phyloP scores from a whole-genome alignment of 129 eudicot species.

The Helianthus tuberosus region DNA sequence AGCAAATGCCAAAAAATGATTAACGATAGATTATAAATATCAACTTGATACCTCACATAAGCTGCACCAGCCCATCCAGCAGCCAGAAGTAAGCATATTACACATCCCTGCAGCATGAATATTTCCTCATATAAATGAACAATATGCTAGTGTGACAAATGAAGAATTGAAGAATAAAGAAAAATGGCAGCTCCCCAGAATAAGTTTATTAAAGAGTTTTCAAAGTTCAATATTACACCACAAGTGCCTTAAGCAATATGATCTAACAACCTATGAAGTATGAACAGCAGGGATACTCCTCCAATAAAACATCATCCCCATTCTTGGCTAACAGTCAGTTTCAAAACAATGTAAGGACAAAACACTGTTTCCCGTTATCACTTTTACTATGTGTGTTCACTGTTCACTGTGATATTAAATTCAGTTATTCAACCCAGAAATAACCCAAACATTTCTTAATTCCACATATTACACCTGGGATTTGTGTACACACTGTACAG shows the following conservation, averaged over 20 bases:
- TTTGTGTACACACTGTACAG: slow-evolving; percentile 1
- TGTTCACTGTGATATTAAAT: background rate
- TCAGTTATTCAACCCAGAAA: background rate
- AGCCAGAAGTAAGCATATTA: slow-evolving; percentile 83
- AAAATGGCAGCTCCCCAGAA: background rate
- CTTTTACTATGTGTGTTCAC: slow-evolving; percentile 2
- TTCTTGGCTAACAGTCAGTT: slow-evolving; percentile 8
- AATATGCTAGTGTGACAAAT: slow-evolving; percentile 11
- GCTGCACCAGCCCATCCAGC: slow-evolving; percentile 96
- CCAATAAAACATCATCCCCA: slow-evolving; percentile 9
- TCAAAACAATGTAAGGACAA: background rate
- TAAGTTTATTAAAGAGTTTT: background rate
- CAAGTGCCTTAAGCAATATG: background rate
- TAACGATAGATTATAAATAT: background rate
- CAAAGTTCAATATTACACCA: background rate
- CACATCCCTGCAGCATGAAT: slow-evolving; percentile 69
- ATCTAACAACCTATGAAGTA: slow-evolving; percentile 3
- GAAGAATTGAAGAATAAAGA: slow-evolving; percentile 2
- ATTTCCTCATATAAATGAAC: background rate
- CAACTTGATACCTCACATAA: slow-evolving; percentile 79
- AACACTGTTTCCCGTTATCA: slow-evolving; percentile 5
- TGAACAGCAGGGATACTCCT: background rate
- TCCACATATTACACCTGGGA: background rate
- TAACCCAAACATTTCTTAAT: slow-evolving; percentile 7
- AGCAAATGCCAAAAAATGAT: slow-evolving; percentile 11